A percentile compares a stretch with the other conserved stretches of the same genome.
Conservation (phyloP, 2,329 filamentous ascomycete genomes). For the Emmonsiellopsis sp. region DNA sequence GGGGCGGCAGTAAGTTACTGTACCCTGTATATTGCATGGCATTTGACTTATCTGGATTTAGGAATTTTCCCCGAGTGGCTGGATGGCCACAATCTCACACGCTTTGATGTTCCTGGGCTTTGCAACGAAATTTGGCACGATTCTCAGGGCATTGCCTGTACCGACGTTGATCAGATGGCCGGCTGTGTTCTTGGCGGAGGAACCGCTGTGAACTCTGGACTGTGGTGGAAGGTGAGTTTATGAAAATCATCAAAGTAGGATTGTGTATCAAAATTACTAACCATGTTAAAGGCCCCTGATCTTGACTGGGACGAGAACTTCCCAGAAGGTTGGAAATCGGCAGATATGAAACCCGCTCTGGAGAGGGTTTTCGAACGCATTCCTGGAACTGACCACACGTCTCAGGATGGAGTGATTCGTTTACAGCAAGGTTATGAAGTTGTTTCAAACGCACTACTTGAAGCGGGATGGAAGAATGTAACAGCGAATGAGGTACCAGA, state of each 20-base stretch:
- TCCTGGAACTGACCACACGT: constrained; percentile 58
- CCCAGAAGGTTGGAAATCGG: constrained; percentile 59
- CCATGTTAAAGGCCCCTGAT: constrained; percentile 41
- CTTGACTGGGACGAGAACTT: constrained; percentile 65
- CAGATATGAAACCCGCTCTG: constrained; percentile 51
- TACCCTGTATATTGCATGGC: not conserved
- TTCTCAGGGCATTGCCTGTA: constrained; percentile 54
- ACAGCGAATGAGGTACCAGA: constrained; percentile 50
- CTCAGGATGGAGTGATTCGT: constrained; percentile 56
- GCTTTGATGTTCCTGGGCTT: constrained; percentile 62
- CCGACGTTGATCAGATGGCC: constrained; percentile 63
- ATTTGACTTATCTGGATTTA: constrained; percentile 16
- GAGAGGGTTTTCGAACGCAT: constrained; percentile 59
- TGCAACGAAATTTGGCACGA: constrained; percentile 62
- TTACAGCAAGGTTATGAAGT: constrained; percentile 58
- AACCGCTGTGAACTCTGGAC: constrained; percentile 56
- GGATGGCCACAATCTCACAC: constrained; percentile 51
- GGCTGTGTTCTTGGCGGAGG: constrained; percentile 62
- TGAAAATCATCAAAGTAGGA: not conserved
- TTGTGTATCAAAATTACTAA: constrained; percentile 4
- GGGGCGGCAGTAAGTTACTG: constrained; percentile 42
- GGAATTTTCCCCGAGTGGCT: constrained; percentile 54
- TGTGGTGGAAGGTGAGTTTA: constrained; percentile 53
- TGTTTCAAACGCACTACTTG: constrained; percentile 48
- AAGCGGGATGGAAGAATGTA: constrained; percentile 54